Conservation (phyloP, 306 rosid genomes). For the Malus sieversii region DNA sequence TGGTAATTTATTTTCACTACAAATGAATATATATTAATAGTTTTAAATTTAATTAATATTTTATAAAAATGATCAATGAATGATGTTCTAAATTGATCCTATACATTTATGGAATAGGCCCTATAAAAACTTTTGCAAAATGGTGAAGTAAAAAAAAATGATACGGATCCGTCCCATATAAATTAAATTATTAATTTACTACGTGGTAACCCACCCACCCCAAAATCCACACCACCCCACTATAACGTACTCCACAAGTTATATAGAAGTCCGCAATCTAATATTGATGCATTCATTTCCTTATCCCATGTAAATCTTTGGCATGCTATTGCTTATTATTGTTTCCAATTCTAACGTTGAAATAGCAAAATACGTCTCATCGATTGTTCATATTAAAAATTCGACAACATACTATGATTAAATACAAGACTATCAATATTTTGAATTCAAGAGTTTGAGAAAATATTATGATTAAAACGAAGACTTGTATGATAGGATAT, state of each 20-base stretch:
- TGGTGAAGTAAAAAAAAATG: too few relatives aligned
- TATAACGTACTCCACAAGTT: not conserved
- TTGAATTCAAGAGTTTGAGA: not conserved
- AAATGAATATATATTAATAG: too few relatives aligned
- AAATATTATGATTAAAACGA: not conserved
- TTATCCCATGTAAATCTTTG: not conserved
- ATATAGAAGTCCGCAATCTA: not conserved
- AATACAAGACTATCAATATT: not conserved
- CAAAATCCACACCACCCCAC: not conserved
- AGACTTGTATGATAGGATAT: not conserved
- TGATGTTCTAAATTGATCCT: too few relatives aligned
- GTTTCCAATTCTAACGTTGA: too few relatives aligned
- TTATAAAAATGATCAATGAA: too few relatives aligned
- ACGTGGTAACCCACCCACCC: not conserved
- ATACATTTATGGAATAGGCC: too few relatives aligned
- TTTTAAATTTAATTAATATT: too few relatives aligned
- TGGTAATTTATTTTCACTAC: too few relatives aligned
- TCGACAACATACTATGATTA: not conserved
- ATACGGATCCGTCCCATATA: too few relatives aligned
- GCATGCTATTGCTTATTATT: not conserved
- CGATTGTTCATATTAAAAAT: not conserved
- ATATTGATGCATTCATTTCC: not conserved
- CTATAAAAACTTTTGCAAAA: too few relatives aligned
- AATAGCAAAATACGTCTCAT: not conserved
- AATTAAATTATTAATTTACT: too few relatives aligned